Conservation (phyloP, 225 moss, liverwort and hornwort genomes). For the Pleurozium schreberi region DNA sequence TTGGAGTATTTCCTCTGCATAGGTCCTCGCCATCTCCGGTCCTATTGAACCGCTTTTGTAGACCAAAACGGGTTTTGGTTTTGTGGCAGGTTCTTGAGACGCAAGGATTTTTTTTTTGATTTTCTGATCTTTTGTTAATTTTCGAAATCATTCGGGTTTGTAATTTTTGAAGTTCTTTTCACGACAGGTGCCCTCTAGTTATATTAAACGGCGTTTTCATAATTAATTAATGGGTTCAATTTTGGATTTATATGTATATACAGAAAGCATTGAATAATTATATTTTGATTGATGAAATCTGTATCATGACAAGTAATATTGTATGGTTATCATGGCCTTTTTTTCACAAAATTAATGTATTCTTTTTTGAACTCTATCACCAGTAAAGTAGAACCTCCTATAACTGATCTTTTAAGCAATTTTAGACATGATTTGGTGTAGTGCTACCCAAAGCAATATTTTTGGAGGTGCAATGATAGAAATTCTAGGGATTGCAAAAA, state of each 20-base stretch:
- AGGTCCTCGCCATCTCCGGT: not conserved
- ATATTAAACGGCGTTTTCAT: too few relatives aligned
- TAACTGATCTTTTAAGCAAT: too few relatives aligned
- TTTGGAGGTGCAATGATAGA: too few relatives aligned
- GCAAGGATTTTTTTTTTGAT: not conserved
- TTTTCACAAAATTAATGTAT: not conserved
- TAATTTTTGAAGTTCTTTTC: too few relatives aligned
- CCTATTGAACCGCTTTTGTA: not conserved
- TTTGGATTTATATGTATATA: not conserved
- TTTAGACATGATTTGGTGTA: too few relatives aligned
- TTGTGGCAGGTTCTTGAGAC: not conserved
- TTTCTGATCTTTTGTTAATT: too few relatives aligned
- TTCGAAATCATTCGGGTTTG: too few relatives aligned
- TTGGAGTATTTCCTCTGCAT: not conserved
- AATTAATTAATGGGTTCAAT: not conserved
- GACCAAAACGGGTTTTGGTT: too few relatives aligned
- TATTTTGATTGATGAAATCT: not conserved
- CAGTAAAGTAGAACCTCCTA: too few relatives aligned
- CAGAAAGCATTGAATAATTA: not conserved
- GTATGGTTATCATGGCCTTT: not conserved
- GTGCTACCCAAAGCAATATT: too few relatives aligned
- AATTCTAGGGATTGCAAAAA: too few relatives aligned
- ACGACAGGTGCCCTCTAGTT: too few relatives aligned
- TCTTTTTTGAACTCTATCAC: not conserved
- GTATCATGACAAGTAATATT: not conserved